Evolutionary conservation across 1,284 basidiomycete genomes (phyloP).

Genomic region (Trichosporon ovoides): DNA sequence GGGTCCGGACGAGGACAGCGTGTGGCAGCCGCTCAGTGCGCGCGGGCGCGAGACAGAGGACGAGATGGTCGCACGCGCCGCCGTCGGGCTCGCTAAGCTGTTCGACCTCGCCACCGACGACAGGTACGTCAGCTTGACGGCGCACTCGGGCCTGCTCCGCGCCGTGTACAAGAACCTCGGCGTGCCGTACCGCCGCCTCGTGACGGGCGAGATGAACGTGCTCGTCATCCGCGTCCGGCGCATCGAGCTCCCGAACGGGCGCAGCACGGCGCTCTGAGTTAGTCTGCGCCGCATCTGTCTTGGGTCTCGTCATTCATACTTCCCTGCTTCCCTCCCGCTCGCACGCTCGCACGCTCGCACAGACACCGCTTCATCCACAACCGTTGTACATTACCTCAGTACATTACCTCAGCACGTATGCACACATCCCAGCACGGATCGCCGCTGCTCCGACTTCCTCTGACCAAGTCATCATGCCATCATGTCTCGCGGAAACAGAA

Average conservation of each 20-base stretch:
- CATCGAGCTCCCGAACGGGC: background rate
- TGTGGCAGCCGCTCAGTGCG: conserved; percentile 25
- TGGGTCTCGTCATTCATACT: too few relatives aligned
- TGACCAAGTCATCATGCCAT: background rate
- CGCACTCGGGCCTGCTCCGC: conserved; percentile 32
- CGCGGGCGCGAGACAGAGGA: conserved; percentile 34
- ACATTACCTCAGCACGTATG: background rate
- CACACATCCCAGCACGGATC: background rate
- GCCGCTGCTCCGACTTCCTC: background rate
- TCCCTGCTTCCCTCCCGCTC: too few relatives aligned
- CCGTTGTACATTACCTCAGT: background rate
- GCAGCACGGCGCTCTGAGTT: background rate
- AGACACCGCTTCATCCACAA: background rate
- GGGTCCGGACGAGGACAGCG: conserved; percentile 22
- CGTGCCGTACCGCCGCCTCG: conserved; percentile 21
- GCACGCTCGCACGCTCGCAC: background rate
- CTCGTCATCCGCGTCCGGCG: conserved; percentile 28
- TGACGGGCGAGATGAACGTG: conserved; percentile 38
- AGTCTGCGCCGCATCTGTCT: background rate
- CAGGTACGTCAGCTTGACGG: conserved; percentile 17
- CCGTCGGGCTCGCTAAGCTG: conserved; percentile 24
- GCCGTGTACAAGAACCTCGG: conserved; percentile 31
- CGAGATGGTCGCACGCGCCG: conserved; percentile 27
- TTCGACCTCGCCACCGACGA: conserved; percentile 9
- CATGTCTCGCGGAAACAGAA: background rate